Conservation (phyloP, 2,329 filamentous ascomycete species). For the Curvularia lunata region DNA sequence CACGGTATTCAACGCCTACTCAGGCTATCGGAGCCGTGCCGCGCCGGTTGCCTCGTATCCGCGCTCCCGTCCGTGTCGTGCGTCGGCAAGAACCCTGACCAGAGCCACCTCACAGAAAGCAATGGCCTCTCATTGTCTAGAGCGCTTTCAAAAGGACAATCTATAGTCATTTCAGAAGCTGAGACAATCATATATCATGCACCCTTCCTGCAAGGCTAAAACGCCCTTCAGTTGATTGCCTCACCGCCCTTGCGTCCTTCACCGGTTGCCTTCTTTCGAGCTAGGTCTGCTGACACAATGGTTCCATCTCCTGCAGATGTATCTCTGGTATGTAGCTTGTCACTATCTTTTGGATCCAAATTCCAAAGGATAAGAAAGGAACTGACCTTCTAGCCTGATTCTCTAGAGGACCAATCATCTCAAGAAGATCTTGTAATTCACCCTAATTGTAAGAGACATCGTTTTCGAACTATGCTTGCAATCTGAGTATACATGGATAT, state of each 20-base stretch:
- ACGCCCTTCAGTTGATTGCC: background rate
- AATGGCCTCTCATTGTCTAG: background rate
- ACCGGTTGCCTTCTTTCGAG: slow-evolving; percentile 7
- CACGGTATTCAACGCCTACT: background rate
- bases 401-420: background rate
- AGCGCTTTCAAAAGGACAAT: slow-evolving; percentile 1
- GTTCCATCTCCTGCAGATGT: background rate
- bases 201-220: slow-evolving; percentile 4
- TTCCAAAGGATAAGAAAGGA: background rate
- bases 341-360: background rate
- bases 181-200: slow-evolving; percentile 6
- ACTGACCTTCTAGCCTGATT: slow-evolving; percentile 6
- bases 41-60: background rate
- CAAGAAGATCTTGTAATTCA: background rate
- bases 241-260: slow-evolving; percentile 5
- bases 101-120: background rate
- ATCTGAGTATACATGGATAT: background rate
- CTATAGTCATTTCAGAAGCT: background rate
- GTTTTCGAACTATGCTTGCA: background rate
- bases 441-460: background rate
- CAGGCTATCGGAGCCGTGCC: background rate
- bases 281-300: background rate
- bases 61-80: background rate
- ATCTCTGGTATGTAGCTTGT: background rate
- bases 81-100: slow-evolving; percentile 1